Conservation (phyloP, 768 basidiomycete species). For the Mycena vulgaris region DNA sequence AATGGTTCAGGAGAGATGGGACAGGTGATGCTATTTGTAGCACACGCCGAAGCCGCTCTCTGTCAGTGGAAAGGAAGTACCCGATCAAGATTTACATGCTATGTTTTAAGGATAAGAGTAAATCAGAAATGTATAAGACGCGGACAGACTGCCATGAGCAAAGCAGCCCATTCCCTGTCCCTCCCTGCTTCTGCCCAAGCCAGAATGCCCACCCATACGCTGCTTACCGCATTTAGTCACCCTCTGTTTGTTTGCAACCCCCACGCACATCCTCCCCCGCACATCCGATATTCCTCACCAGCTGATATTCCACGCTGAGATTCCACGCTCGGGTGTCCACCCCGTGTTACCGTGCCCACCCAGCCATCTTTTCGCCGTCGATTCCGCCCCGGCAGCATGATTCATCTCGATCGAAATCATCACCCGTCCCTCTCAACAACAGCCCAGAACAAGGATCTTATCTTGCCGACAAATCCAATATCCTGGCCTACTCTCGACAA, state of each 20-base stretch:
- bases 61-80: constrained; percentile 33
- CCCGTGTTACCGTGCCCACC: no score
- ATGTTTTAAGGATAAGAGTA: constrained; percentile 21
- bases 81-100: constrained; percentile 35
- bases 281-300: not conserved
- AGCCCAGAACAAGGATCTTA: constrained; percentile 57
- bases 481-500: constrained; percentile 51
- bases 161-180: not conserved
- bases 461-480: constrained; percentile 55
- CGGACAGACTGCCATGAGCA: not conserved
- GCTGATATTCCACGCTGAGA: not conserved
- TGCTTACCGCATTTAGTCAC: constrained; percentile 26
- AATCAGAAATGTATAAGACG: constrained; percentile 11
- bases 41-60: constrained; percentile 36
- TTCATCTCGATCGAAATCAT: constrained; percentile 69
- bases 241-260: constrained; percentile 22
- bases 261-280: not conserved
- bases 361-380: not conserved
- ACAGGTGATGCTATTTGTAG: constrained; percentile 36
- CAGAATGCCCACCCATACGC: not conserved
- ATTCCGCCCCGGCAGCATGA: constrained; percentile 50
- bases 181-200: not conserved
- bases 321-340: not conserved
- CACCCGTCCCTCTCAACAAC: constrained; percentile 52
- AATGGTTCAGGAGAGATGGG: not conserved